Percentiles rank a stretch among this genome's conserved stretches.
phyloP scores from a whole-genome alignment of 306 rosid species.

The Cyclanthera cordifolia region DNA sequence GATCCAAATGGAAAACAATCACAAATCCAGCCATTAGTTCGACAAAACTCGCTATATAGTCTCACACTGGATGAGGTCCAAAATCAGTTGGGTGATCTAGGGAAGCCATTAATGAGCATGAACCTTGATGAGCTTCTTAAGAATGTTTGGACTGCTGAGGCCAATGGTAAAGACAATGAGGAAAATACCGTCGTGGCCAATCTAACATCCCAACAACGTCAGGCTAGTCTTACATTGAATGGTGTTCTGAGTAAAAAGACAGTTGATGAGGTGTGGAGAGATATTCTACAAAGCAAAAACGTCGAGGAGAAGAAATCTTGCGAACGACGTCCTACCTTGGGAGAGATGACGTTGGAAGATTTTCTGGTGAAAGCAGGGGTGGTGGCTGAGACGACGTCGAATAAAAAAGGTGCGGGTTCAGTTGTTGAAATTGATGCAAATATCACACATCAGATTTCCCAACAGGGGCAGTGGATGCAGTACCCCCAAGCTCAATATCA shows the following conservation, averaged over 20 bases:
- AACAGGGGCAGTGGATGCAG: slow-evolving; percentile 67
- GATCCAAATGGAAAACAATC: slow-evolving; percentile 58
- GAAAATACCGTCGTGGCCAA: slow-evolving; percentile 25
- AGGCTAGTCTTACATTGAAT: slow-evolving; percentile 61
- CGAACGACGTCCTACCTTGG: slow-evolving; percentile 62
- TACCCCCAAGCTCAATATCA: slow-evolving; percentile 55
- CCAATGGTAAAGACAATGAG: slow-evolving; percentile 45
- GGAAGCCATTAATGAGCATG: slow-evolving; percentile 88
- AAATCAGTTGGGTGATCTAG: slow-evolving; percentile 80
- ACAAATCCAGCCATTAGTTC: slow-evolving; percentile 44
- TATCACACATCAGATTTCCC: slow-evolving; percentile 41
- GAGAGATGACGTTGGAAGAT: slow-evolving; percentile 97
- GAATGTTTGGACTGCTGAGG: slow-evolving; percentile 75
- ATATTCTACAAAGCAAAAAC: slow-evolving; percentile 62
- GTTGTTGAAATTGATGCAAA: slow-evolving; percentile 32
- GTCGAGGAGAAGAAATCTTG: slow-evolving; percentile 35
- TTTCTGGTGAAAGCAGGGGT: slow-evolving; percentile 90
- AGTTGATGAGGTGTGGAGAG: slow-evolving; percentile 95
- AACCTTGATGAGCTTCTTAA: slow-evolving; percentile 94
- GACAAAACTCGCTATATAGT: slow-evolving; percentile 68
- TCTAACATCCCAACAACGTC: slow-evolving; percentile 47
- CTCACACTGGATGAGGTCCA: slow-evolving; percentile 91
- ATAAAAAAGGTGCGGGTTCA: slow-evolving; percentile 26
- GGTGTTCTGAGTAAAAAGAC: slow-evolving; percentile 69
- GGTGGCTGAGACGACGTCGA: slow-evolving; percentile 43